A percentile compares a stretch with the other conserved stretches of the same genome.
Evolutionary conservation across 2,329 filamentous ascomycete genomes (phyloP).

Genomic region (Emydomyces testavorans): DNA sequence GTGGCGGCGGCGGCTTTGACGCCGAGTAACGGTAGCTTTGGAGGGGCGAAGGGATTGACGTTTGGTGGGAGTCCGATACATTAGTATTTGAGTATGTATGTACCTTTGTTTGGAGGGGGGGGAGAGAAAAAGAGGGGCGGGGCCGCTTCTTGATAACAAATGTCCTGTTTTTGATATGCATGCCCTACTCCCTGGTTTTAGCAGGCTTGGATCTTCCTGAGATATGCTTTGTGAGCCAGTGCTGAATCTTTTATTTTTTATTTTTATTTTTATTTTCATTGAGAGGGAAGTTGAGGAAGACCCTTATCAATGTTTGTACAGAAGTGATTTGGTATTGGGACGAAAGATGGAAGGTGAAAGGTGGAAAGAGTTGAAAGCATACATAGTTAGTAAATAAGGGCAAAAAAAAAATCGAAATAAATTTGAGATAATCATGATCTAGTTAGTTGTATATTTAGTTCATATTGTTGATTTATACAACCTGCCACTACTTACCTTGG

Average conservation of each 20-base stretch:
- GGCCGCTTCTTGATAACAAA: neutral
- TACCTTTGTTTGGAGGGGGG: neutral
- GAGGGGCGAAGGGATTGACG: constrained; percentile 14
- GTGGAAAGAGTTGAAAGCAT: no score
- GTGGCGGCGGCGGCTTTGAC: constrained; percentile 34
- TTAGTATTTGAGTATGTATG: neutral
- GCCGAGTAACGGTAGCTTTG: constrained; percentile 34
- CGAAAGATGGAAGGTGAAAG: no score
- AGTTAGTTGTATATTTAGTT: no score
- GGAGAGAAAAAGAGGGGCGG: neutral
- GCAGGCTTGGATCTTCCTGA: neutral
- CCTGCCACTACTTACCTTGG: no score
- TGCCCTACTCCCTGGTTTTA: neutral
- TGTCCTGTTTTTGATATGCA: neutral
- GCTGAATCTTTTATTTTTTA: neutral
- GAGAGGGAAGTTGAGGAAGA: no score
- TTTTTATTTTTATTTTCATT: neutral
- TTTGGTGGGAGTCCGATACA: constrained; percentile 16
- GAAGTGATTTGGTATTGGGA: no score
- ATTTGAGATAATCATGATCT: no score
- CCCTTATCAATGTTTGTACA: no score
- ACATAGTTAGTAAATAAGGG: no score
- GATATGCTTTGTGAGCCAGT: neutral
- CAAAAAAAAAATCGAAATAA: no score
- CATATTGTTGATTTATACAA: no score